Evolutionary conservation across 345 rosid genomes (phyloP).

Genomic region (Turritis glabra): DNA sequence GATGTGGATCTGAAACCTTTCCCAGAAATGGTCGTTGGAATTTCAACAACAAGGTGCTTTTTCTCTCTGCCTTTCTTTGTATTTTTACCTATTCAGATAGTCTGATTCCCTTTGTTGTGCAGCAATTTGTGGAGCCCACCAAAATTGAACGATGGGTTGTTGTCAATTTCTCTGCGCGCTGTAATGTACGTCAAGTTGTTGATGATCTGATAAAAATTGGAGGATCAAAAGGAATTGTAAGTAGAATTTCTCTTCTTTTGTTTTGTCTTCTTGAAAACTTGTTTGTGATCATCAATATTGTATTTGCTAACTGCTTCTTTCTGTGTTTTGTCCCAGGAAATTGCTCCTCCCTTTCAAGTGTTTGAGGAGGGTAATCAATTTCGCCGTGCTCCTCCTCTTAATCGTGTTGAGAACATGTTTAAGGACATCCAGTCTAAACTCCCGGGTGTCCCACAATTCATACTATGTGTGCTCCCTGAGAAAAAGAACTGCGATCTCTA

Average conservation of each 20-base stretch:
- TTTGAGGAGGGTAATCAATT: conserved; percentile 59
- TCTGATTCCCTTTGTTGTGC: conserved; percentile 14
- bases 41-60: conserved; percentile 81
- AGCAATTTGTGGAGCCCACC: conserved; percentile 78
- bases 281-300: conserved; percentile 9
- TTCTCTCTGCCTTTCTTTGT: not conserved
- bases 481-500: conserved; percentile 80
- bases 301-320: conserved; percentile 11
- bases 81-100: conserved; percentile 14
- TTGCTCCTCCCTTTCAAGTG: conserved; percentile 59
- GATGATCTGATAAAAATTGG: conserved; percentile 61
- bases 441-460: conserved; percentile 83
- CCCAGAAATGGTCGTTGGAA: conserved; percentile 93
- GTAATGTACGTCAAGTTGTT: conserved; percentile 59
- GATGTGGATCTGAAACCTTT: conserved; percentile 73
- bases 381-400: conserved; percentile 56
- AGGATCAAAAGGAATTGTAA: conserved; percentile 82
- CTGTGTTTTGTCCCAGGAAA: conserved; percentile 36
- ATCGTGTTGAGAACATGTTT: conserved; percentile 89
- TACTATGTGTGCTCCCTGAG: conserved; percentile 78
- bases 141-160: conserved; percentile 78
- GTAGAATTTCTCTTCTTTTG: conserved; percentile 22
- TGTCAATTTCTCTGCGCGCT: conserved; percentile 81
- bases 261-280: not conserved
- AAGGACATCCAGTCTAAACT: conserved; percentile 62